Evolutionary conservation across 2,329 filamentous ascomycete genomes (phyloP).

Genomic region (Hypomyces rosellus): DNA sequence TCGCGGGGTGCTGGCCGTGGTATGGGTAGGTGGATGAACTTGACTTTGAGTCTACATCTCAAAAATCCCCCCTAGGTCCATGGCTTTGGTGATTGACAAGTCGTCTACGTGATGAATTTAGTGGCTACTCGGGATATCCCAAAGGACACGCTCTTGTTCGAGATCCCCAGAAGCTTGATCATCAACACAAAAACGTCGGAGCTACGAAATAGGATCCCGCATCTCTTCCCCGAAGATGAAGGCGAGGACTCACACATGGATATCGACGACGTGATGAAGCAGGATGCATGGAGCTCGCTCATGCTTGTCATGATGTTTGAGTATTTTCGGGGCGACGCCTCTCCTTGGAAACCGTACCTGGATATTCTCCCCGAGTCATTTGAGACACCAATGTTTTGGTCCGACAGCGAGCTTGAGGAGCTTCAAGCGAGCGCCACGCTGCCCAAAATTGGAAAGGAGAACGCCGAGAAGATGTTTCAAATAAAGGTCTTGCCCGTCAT

Average conservation of each 20-base stretch:
- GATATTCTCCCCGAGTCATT: conserved; percentile 65
- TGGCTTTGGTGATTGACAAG: neutral
- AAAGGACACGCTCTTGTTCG: conserved; percentile 73
- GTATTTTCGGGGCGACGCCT: conserved; percentile 49
- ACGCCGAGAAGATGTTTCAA: conserved; percentile 65
- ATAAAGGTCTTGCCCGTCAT: conserved; percentile 46
- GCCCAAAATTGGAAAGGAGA: conserved; percentile 66
- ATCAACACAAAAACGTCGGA: conserved; percentile 68
- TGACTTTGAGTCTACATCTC: no score
- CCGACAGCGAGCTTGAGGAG: conserved; percentile 58
- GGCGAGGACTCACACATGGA: conserved; percentile 31
- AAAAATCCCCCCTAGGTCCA: neutral
- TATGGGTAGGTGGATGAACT: conserved; percentile 36
- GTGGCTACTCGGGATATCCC: conserved; percentile 65
- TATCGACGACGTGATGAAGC: conserved; percentile 30
- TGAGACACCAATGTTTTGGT: conserved; percentile 90
- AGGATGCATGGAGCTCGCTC: conserved; percentile 50
- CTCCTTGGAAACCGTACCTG: conserved; percentile 73
- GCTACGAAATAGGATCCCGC: conserved; percentile 51
- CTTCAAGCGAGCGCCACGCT: conserved; percentile 74
- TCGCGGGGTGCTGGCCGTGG: conserved; percentile 47
- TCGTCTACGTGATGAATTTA: conserved; percentile 27
- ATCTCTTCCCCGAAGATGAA: conserved; percentile 40
- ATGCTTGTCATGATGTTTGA: conserved; percentile 83
- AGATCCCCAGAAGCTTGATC: conserved; percentile 65